A percentile compares a stretch with the other conserved stretches of the same genome.
phyloP scores from a whole-genome alignment of 1,139 yeast species.

The Saccharomyces hybrid region DNA sequence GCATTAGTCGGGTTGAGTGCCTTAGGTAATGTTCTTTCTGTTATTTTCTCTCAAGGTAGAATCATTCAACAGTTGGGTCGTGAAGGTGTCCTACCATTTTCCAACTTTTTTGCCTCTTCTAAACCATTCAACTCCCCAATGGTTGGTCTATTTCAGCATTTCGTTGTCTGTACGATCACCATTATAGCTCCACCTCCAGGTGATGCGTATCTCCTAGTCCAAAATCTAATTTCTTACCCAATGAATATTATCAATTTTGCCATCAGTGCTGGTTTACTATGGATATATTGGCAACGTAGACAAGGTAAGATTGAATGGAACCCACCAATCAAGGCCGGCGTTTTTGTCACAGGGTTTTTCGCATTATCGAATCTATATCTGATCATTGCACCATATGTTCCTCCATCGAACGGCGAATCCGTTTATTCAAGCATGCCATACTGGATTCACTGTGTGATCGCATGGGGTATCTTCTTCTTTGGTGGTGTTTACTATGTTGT shows the following conservation, averaged over 20 bases:
- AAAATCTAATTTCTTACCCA: slow-evolving; percentile 70
- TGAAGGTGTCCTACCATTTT: slow-evolving; percentile 65
- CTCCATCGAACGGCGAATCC: slow-evolving; percentile 58
- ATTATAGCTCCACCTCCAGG: slow-evolving; percentile 65
- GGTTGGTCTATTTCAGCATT: slow-evolving; percentile 49
- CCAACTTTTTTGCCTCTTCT: slow-evolving; percentile 47
- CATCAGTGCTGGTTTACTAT: slow-evolving; percentile 65
- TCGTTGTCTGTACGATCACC: slow-evolving; percentile 46
- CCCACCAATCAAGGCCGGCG: slow-evolving; percentile 65
- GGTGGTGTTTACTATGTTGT: slow-evolving; percentile 68
- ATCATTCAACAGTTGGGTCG: slow-evolving; percentile 69
- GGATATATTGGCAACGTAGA: slow-evolving; percentile 50
- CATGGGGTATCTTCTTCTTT: slow-evolving; percentile 67
- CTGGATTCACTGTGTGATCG: slow-evolving; percentile 75
- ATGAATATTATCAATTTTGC: slow-evolving; percentile 62
- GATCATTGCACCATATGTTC: slow-evolving; percentile 73
- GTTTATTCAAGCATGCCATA: slow-evolving; percentile 66
- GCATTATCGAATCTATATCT: slow-evolving; percentile 61
- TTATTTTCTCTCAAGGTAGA: slow-evolving; percentile 69
- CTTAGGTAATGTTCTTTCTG: slow-evolving; percentile 71
- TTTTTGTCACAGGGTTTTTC: slow-evolving; percentile 59
- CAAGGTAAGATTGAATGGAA: slow-evolving; percentile 57
- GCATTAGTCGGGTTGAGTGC: slow-evolving; percentile 71
- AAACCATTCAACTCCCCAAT: slow-evolving; percentile 43
- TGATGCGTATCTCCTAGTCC: slow-evolving; percentile 68